Evolutionary conservation across 495 filamentous ascomycete genomes (phyloP).

Genomic region (Trypethelium eluteriae): DNA sequence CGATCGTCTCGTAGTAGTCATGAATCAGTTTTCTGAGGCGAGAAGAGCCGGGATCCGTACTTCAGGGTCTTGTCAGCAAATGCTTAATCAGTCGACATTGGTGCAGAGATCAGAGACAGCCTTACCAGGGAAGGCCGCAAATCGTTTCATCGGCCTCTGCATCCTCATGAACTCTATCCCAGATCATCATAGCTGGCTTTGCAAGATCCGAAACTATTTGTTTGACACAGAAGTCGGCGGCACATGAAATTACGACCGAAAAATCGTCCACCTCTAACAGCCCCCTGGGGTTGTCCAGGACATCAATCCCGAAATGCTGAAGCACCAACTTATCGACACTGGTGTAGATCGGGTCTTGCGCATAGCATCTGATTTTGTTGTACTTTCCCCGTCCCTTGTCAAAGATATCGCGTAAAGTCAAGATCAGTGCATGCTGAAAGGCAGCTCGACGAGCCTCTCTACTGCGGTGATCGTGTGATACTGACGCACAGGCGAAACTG

Average conservation of each 20-base stretch:
- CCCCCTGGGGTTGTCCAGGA: neutral
- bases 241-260: neutral
- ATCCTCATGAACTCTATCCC: neutral
- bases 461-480: neutral
- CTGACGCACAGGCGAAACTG: neutral
- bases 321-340: neutral
- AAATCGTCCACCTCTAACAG: neutral
- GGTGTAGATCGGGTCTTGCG: neutral
- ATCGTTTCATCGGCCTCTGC: too few species aligned
- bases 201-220: neutral
- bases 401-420: neutral
- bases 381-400: neutral
- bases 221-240: neutral
- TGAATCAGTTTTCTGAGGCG: neutral
- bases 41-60: neutral
- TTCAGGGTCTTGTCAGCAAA: neutral
- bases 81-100: too few species aligned
- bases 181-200: neutral
- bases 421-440: neutral
- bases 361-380: neutral
- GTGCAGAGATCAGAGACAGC: too few species aligned
- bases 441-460: neutral
- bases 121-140: neutral
- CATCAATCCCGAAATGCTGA: neutral
- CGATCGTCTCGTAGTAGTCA: neutral